Base-by-base conservation (phyloP, 116 monocot species). In the Trichopus zeylanicus region DNA sequence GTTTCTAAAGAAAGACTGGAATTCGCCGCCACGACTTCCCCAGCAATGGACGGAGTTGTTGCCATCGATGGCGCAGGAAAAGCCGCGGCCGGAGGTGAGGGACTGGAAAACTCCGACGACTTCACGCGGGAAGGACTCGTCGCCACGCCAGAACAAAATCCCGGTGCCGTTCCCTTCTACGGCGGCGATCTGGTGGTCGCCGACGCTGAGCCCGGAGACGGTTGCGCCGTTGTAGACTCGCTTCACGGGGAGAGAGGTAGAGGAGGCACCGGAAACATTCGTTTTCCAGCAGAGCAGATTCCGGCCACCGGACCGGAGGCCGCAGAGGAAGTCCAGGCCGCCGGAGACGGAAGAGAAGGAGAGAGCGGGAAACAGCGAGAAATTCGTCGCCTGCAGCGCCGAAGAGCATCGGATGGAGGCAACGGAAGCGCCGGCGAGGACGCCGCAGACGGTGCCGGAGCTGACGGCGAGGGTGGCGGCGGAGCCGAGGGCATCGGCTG, bases 231-330 rank as follows among this genome's bases (percentile, higher is more conserved):
- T 64, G 73, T 79, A 82, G 30, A 91, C 64, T n/a, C 91, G 75
- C 65, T 69, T 81, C 32, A 21, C 29, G 35, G 1, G 31, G 21
- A 6, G 21, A 7, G 39, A 16, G 0, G 12, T n/a, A 3, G 42
- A 12, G 42, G 42, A 3, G 42, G 48, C 53, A 7, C 55, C 33
- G 8, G 33, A n/a, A 26, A 54, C 24, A 26, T 26, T n/a, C 26
- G 66, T 15, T 46, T 37, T 29, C 91, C 91, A 97, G 79, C 91
- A 97, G 73, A 84, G 65, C 24, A 97, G 67, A 32, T 70, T 69
- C 26, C 2, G 54, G 3, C 76, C 70, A 8, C 67, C 67, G 8
- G 72, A 47, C 7, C 71, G 52, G 7, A 97, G 65, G 24, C 78
- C 90, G 77, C 91, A 91, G 77, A 91, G 31, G 58, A 56, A 79